These are phyloP conservation scores for Penicillium crustosum DNA, from an alignment of 2,329 filamentous ascomycete genomes.

Conservation along the genomic window DNA sequence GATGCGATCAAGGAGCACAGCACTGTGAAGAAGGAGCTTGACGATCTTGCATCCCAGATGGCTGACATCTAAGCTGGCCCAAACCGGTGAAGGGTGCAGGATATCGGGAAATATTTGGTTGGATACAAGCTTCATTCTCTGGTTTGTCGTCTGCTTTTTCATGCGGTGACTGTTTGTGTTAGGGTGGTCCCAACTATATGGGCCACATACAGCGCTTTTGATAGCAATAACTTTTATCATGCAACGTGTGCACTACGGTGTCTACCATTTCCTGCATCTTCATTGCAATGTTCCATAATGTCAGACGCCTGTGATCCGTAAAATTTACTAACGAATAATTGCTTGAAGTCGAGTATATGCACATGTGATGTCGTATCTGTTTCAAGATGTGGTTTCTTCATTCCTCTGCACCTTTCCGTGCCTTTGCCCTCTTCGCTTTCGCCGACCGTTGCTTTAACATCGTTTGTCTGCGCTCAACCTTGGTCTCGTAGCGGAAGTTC, in stretches of 20 bases:
- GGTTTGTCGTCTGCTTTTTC: constrained; percentile 29
- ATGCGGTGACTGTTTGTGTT: constrained; percentile 30
- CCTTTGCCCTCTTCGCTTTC: constrained; percentile 69
- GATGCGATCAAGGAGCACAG: constrained; percentile 92
- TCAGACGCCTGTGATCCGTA: constrained; percentile 2
- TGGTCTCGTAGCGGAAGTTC: constrained; percentile 90
- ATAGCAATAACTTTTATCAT: constrained; percentile 20
- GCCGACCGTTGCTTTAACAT: constrained; percentile 63
- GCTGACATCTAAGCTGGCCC: constrained; percentile 73
- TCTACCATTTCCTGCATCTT: constrained; percentile 16
- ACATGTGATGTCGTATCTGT: constrained; percentile 9
- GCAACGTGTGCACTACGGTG: constrained; percentile 19
- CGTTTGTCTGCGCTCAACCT: constrained; percentile 69
- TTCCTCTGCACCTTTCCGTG: constrained; percentile 40
- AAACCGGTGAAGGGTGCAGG: constrained; percentile 31
- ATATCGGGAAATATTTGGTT: constrained; percentile 31
- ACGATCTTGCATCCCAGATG: constrained; percentile 87
- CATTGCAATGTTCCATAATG: constrained; percentile 10
- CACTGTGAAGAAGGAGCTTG: constrained; percentile 80
- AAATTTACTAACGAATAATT: constrained; percentile 1
- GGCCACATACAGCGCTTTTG: constrained; percentile 20
- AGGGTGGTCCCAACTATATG: constrained; percentile 15
- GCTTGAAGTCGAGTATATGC: constrained; percentile 4
- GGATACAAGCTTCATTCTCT: constrained; percentile 27
- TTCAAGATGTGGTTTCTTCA: background rate